phyloP scores from a whole-genome alignment of 768 basidiomycete species.

The Trametes coccinea region DNA sequence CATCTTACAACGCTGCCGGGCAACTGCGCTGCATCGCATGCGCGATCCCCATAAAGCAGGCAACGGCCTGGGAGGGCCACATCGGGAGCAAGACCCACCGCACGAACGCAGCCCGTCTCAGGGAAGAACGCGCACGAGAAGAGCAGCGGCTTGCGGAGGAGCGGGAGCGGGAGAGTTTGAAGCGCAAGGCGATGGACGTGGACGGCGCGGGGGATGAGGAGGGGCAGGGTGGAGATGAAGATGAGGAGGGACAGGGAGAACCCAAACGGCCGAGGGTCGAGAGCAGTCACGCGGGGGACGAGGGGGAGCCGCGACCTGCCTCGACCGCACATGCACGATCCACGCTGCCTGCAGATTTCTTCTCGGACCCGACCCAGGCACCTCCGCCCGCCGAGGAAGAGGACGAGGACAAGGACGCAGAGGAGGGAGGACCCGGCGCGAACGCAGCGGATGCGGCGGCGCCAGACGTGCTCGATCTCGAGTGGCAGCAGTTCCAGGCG shows the following conservation, averaged over 20 bases:
- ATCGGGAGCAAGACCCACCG: conserved; percentile 80
- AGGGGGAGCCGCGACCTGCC: conserved; percentile 24
- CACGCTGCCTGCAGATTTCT: conserved; percentile 69
- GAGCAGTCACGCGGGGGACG: conserved; percentile 16
- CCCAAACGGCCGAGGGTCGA: conserved; percentile 30
- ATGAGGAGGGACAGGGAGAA: conserved; percentile 26
- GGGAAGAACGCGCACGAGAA: conserved; percentile 49
- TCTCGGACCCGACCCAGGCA: conserved; percentile 70
- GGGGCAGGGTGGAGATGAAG: conserved; percentile 5
- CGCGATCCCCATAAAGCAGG: conserved; percentile 63
- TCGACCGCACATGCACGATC: conserved; percentile 11
- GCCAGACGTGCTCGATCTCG: conserved; percentile 53
- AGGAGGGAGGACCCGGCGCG: conserved; percentile 11
- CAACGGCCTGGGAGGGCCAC: conserved; percentile 87
- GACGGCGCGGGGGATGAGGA: conserved; percentile 32
- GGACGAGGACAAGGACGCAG: conserved; percentile 34
- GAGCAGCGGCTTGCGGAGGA: conserved; percentile 39
- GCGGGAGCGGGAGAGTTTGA: conserved; percentile 36
- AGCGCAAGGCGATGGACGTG: conserved; percentile 37
- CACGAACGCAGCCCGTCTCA: conserved; percentile 58
- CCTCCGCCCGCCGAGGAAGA: conserved; percentile 39
- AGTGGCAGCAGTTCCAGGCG: conserved; percentile 74
- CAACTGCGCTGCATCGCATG: conserved; percentile 74
- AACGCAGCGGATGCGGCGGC: conserved; percentile 22
- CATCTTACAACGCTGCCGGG: conserved; percentile 63